phyloP scores from a whole-genome alignment of 345 rosid species.

The Brassica rapa region DNA sequence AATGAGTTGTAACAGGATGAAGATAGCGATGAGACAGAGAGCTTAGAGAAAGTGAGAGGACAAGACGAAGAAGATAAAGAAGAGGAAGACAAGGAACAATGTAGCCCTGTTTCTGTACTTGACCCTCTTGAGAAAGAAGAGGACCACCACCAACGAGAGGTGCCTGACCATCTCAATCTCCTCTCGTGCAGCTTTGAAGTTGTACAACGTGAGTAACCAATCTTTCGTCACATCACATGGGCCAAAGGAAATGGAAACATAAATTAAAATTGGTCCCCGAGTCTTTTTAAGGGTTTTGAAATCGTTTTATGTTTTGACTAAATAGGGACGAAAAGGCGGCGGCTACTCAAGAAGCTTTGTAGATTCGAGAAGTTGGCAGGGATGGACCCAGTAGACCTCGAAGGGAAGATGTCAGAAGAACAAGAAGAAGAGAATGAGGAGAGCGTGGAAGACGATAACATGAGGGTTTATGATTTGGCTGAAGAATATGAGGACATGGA shows the following conservation, averaged over 20 bases:
- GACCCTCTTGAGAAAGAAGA: constrained; percentile 57
- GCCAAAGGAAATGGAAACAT: not conserved
- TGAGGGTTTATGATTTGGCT: constrained; percentile 32
- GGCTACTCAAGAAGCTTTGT: constrained; percentile 71
- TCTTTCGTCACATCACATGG: constrained; percentile 18
- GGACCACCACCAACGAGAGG: constrained; percentile 50
- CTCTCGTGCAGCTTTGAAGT: constrained; percentile 53
- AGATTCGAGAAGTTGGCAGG: constrained; percentile 79
- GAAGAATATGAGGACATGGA: constrained; percentile 36
- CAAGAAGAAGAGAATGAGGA: constrained; percentile 27
- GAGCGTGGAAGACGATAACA: constrained; percentile 43
- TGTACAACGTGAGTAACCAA: constrained; percentile 71
- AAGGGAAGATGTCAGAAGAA: constrained; percentile 59
- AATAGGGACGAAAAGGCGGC: constrained; percentile 70
- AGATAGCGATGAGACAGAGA: constrained; percentile 51
- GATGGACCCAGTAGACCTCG: constrained; percentile 80
- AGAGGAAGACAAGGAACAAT: constrained; percentile 82
- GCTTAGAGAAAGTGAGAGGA: constrained; percentile 43
- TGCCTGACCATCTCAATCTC: constrained; percentile 44
- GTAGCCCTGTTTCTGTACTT: constrained; percentile 90
- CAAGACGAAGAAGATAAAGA: constrained; percentile 47
- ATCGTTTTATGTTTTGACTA: constrained; percentile 22
- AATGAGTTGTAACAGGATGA: constrained; percentile 51
- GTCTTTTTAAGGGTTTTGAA: not conserved
- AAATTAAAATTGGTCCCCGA: constrained; percentile 3